These are phyloP conservation scores for Solanum pimpinellifolium DNA, from an alignment of 257 asterid genomes.

Conservation along the genomic window DNA sequence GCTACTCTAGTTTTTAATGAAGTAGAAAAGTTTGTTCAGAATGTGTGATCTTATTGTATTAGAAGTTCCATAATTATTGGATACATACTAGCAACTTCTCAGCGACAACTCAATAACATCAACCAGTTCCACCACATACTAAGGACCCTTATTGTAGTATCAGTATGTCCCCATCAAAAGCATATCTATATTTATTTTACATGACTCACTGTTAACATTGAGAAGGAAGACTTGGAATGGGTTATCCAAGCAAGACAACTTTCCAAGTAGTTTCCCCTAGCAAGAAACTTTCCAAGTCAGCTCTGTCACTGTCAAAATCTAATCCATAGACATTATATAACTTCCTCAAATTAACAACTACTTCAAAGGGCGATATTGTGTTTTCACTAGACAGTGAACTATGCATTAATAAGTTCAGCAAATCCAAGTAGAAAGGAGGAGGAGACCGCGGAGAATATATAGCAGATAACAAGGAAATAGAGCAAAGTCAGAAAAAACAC, in stretches of 20 bases:
- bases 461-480: neutral
- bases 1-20: neutral
- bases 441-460: neutral
- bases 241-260: neutral
- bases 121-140: neutral
- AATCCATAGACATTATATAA: neutral
- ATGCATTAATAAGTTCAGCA: neutral
- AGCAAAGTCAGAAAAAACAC: neutral
- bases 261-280: neutral
- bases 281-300: neutral
- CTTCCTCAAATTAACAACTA: neutral
- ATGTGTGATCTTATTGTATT: neutral
- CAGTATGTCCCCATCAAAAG: neutral
- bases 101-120: neutral
- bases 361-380: neutral
- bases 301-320: neutral
- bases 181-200: neutral
- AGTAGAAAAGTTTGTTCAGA: neutral
- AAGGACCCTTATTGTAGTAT: neutral
- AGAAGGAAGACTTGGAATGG: neutral
- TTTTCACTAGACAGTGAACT: neutral
- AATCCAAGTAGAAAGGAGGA: neutral
- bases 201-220: neutral
- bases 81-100: neutral
- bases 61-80: neutral